These are phyloP conservation scores for Amanita rubescens DNA, from an alignment of 768 basidiomycete genomes.

Conservation along the genomic window DNA sequence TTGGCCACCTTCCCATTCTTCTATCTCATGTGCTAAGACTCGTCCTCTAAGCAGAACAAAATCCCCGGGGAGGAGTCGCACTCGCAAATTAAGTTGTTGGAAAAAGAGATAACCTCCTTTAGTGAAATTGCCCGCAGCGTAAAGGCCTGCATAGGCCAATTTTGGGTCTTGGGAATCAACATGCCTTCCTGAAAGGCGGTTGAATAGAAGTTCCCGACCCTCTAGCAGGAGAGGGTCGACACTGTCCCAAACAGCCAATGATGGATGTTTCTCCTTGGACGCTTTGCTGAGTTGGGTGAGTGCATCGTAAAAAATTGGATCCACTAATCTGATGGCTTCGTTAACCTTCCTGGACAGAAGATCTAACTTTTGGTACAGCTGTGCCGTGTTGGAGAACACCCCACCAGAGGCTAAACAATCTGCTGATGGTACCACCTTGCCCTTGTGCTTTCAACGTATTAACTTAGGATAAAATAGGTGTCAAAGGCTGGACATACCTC, in stretches of 20 bases:
- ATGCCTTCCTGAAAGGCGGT: slow-evolving; percentile 11
- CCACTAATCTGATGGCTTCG: slow-evolving; percentile 3
- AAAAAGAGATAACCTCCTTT: slow-evolving; percentile 9
- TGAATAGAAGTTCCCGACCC: slow-evolving; percentile 13
- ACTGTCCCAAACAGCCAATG: background rate
- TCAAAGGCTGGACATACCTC: background rate
- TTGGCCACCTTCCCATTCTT: slow-evolving; percentile 13
- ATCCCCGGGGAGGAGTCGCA: slow-evolving; percentile 10
- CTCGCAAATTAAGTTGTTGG: slow-evolving; percentile 6
- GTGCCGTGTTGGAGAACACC: background rate
- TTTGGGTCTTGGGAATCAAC: slow-evolving; percentile 11
- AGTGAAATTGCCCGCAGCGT: slow-evolving; percentile 7
- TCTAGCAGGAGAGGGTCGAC: slow-evolving; percentile 13
- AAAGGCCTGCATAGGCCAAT: slow-evolving; percentile 9
- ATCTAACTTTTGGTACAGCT: background rate
- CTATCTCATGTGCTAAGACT: slow-evolving; percentile 13
- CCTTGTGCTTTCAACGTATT: background rate
- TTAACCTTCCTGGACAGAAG: slow-evolving; percentile 3
- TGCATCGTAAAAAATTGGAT: slow-evolving; percentile 3
- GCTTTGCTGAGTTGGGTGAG: slow-evolving; percentile 6
- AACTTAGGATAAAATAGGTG: background rate
- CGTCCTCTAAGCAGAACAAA: slow-evolving; percentile 11
- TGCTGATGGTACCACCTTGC: background rate
- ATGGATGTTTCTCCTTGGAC: slow-evolving; percentile 6
- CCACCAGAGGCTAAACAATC: background rate